Conservation (phyloP, 2,329 filamentous ascomycete species). For the Aureobasidium sp. region DNA sequence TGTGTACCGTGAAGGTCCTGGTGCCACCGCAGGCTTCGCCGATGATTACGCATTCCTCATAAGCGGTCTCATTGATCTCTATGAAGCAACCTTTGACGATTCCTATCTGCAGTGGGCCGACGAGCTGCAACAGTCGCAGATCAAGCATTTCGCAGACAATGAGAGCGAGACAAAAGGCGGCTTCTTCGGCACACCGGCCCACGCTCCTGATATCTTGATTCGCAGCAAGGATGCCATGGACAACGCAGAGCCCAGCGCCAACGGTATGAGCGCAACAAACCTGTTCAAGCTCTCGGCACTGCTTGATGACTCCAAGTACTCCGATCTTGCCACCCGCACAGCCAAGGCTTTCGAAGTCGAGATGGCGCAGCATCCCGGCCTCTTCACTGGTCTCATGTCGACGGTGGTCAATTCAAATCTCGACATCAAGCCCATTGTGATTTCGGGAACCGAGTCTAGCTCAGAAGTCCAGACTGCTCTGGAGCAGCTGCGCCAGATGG, state of each 20-base stretch:
- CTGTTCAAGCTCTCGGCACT: conserved; percentile 70
- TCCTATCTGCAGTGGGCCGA: conserved; percentile 72
- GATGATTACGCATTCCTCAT: conserved; percentile 93
- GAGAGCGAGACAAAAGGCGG: conserved; percentile 36
- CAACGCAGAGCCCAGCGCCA: conserved; percentile 79
- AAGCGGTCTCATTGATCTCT: conserved; percentile 72
- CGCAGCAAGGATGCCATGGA: conserved; percentile 95
- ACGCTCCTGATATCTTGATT: conserved; percentile 63
- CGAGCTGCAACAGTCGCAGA: conserved; percentile 67
- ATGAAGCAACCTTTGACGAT: conserved; percentile 71
- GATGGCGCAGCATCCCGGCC: conserved; percentile 83
- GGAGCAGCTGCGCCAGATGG: conserved; percentile 29
- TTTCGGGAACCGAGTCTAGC: conserved; percentile 33
- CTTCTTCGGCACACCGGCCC: conserved; percentile 62
- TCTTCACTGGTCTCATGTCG: conserved; percentile 74
- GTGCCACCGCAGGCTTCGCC: conserved; percentile 65
- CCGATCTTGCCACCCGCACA: conserved; percentile 59
- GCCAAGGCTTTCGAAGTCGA: conserved; percentile 83
- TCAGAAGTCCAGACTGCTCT: conserved; percentile 34
- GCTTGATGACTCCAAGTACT: conserved; percentile 57
- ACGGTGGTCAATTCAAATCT: conserved; percentile 66
- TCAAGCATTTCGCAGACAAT: conserved; percentile 66
- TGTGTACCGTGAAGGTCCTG: conserved; percentile 60
- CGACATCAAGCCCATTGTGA: conserved; percentile 53
- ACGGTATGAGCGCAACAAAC: conserved; percentile 78